A percentile compares a stretch with the other conserved stretches of the same genome.
These are phyloP conservation scores for Puccinia brachypodii DNA, from an alignment of 1,284 basidiomycete genomes.

Conservation along the genomic window DNA sequence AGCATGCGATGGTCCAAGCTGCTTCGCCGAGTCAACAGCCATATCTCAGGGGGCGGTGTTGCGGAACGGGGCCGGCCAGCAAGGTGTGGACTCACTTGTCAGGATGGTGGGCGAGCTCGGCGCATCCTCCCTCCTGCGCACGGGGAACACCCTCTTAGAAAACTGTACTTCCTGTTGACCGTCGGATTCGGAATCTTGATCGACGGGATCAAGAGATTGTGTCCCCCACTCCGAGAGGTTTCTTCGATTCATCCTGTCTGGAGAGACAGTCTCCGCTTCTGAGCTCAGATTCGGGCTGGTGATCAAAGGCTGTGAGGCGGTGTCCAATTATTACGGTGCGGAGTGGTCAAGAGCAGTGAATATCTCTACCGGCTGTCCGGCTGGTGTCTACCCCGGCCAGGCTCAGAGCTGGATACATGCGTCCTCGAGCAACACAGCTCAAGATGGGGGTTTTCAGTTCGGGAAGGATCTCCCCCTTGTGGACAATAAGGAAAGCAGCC, in stretches of 20 bases:
- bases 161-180: conserved; percentile 1
- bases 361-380: background rate
- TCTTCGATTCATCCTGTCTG: background rate
- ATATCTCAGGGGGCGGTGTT: no score
- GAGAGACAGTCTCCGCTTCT: background rate
- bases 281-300: background rate
- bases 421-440: background rate
- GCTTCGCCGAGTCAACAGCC: background rate
- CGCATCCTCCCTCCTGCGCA: background rate
- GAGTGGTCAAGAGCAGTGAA: conserved; percentile 14
- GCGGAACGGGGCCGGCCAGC: no score
- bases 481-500: background rate
- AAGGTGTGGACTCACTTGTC: background rate
- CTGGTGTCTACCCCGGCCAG: background rate
- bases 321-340: background rate
- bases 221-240: background rate
- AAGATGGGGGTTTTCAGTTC: background rate
- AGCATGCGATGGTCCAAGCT: background rate
- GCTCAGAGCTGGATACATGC: background rate
- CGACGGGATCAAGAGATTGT: background rate
- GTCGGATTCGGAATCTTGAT: background rate
- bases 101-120: background rate
- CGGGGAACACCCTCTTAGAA: background rate
- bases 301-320: background rate
- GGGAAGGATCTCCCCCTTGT: background rate